Evolutionary conservation across 805 yeast species (phyloP), one percentile per base, ranked within the genome.

Genomic region (Candida sonorensis): DNA sequence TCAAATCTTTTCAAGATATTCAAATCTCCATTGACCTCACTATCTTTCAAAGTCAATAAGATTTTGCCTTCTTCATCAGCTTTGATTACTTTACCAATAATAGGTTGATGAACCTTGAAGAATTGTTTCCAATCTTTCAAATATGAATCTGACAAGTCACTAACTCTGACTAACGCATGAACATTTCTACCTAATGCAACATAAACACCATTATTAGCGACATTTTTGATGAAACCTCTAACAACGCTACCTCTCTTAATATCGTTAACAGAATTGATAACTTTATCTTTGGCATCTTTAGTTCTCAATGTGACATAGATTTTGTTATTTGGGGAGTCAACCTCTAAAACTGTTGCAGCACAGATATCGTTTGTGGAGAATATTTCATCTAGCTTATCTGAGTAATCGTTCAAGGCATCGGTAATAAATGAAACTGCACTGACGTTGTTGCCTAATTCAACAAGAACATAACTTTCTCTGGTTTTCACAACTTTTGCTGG

Each of bases 61-160:
- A 88, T 69, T 46, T 79, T 72, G 10, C 77, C 74, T 39, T 77
- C 81, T 18, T 67, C 70, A 23, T 71, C 72, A 36, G 81, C 69
- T 28, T 74, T 66, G 8, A 80, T 55, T 30, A 90, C 74, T 52
- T 81, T 83, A 45, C 90, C 95, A 29, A 66, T 50, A 8, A 90
- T 86, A 10, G 71, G 62, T 60, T 88, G 94, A 55, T 81, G 76
- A 17, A 75, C 68, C 41, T 69, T 68, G 69, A 69, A 85, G 41
- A 67, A 72, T 41, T 76, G 77, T 64, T 84, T 84, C 97, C 97
- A 90, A 37, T 90, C 94, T 48, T 80, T 81, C 51, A 86, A 61
- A 47, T 63, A 84, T 1, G 81, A 66, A 48, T 90, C 97, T 9
- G 94, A 83, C 18, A 90, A 63, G 52, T 88, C 88, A 26, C 81